Percentiles rank a stretch among this genome's conserved stretches.
Evolutionary conservation across 208 protist genomes (phyloP).

Genomic region (Crithidia thermophila): DNA sequence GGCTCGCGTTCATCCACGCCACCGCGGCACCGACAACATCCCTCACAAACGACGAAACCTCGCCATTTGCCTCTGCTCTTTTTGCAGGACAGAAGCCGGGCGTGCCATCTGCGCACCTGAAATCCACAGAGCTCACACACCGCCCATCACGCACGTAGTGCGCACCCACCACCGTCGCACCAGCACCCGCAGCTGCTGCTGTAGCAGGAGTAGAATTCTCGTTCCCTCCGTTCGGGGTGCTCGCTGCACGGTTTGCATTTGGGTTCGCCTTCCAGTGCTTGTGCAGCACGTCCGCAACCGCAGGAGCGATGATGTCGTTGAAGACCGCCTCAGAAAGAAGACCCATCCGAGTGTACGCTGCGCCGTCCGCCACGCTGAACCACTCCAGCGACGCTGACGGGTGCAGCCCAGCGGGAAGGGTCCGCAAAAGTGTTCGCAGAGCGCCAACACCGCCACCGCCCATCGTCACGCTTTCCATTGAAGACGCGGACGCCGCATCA

Average conservation of each 20-base stretch:
- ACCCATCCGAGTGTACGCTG: constrained; percentile 25
- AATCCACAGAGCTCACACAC: not conserved
- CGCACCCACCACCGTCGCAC: not conserved
- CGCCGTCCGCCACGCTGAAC: constrained; percentile 26
- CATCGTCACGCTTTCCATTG: constrained; percentile 5
- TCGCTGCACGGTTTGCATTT: no score
- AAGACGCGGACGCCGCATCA: no score
- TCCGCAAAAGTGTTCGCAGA: constrained; percentile 14
- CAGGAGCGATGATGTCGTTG: constrained; percentile 6
- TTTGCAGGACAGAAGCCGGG: not conserved
- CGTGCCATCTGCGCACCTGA: not conserved
- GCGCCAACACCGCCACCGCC: constrained; percentile 25
- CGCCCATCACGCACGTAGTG: constrained; percentile 8
- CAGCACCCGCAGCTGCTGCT: no score
- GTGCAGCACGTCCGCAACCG: constrained; percentile 13
- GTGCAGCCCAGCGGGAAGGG: constrained; percentile 12
- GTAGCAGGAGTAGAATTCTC: not conserved
- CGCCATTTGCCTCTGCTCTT: not conserved
- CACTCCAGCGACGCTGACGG: constrained; percentile 25
- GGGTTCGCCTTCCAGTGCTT: constrained; percentile 8
- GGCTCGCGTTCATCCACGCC: constrained; percentile 8
- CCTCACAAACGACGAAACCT: not conserved
- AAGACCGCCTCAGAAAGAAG: constrained; percentile 19
- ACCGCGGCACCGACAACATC: constrained; percentile 12
- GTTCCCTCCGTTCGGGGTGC: not conserved